Base-by-base conservation (phyloP, 179 eudicot species). In the Patellifolia procumbens region DNA sequence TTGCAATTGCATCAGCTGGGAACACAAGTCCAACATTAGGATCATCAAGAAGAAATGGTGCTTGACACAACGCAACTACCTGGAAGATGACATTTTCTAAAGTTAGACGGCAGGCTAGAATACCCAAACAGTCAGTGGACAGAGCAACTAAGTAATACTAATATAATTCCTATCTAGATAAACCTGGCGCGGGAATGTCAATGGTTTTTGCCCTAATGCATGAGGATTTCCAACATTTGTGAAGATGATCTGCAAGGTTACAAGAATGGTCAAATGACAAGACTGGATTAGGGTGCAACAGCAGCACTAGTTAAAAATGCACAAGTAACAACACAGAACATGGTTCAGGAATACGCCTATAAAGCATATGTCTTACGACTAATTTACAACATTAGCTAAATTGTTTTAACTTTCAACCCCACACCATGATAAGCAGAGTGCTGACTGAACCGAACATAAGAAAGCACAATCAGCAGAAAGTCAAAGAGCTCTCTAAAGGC, bases 201-300 rank as follows among this genome's bases (percentile, higher is more conserved):
- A 83, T 65, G 99, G 99, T 86, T 87, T 93, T 84, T 95, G 99
- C 74, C 99, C 99, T n/a, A 95, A 82, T 32, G 99, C 99, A 89
- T 95, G 97, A 86, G 99, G 99, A 74, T 95, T 95, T 75, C 99
- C 99, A 75, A 93, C 99, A 82, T 95, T 95, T 63, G 99, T 95
- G 86, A 95, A 95, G 82, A 95, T 91, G 76, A 94, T 94, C 98
- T 94, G 91, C 86, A 83, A 13, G 55, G 75, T n/a, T 70, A 8
- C 32, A 74, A 63, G 60, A 78, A 67, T 24, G 66, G 56, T 81
- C 67, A 80, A 39, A 75, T 9, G n/a, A 53, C 32, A 26, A 49
- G 39, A 49, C 15, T 26, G 34, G 26, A 20, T 52, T 17, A n/a
- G 29, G 9, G 35, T 24, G 69, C 4, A 60, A 60, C 52, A 31